phyloP scores from a whole-genome alignment of 2,329 filamentous ascomycete genomes.

The Pseudonectria foliicola region DNA sequence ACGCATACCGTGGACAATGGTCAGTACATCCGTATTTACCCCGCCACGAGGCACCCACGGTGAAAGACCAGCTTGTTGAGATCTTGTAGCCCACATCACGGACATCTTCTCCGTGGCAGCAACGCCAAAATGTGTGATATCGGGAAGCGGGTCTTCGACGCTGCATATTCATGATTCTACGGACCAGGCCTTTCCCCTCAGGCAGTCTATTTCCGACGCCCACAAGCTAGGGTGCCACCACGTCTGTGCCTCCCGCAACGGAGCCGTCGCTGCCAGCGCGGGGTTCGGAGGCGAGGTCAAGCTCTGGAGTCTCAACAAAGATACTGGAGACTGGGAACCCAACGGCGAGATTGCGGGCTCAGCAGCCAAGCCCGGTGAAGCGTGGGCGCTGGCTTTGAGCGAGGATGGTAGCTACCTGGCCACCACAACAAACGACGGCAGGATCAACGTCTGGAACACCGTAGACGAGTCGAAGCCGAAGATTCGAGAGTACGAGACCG shows the following conservation, averaged over 20 bases:
- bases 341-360: conserved; percentile 34
- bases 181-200: conserved; percentile 64
- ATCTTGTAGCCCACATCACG: conserved; percentile 61
- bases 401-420: conserved; percentile 78
- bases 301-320: conserved; percentile 63
- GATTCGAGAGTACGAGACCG: conserved; percentile 78
- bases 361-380: conserved; percentile 56
- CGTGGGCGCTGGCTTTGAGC: conserved; percentile 84
- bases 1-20: conserved; percentile 85
- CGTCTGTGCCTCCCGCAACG: conserved; percentile 62
- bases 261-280: conserved; percentile 67
- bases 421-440: conserved; percentile 80
- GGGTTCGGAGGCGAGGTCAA: conserved; percentile 88
- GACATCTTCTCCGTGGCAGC: conserved; percentile 81
- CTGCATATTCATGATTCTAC: conserved; percentile 74
- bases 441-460: conserved; percentile 82
- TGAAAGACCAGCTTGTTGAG: conserved; percentile 12
- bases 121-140: conserved; percentile 67
- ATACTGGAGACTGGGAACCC: conserved; percentile 45
- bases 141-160: conserved; percentile 75
- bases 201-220: conserved; percentile 70
- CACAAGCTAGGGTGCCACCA: conserved; percentile 92
- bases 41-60: conserved; percentile 20
- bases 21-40: conserved; percentile 32
- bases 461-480: conserved; percentile 49